Base-by-base conservation (phyloP, 2,329 filamentous ascomycete species). In the Rutstroemia sp. region DNA sequence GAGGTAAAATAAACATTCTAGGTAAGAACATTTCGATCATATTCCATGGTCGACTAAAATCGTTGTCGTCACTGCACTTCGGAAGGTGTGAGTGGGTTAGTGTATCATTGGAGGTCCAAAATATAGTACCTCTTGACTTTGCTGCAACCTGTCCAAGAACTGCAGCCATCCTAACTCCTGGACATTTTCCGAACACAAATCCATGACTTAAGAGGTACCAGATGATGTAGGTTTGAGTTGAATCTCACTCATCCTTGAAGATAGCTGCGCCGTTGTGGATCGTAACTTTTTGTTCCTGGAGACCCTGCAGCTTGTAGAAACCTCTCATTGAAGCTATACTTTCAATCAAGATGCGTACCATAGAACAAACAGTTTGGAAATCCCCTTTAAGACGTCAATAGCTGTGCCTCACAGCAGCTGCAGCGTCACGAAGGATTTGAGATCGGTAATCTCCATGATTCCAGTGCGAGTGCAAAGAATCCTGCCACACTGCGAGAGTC, bases 281-380 rank as follows among this genome's bases (percentile, higher is more conserved):
- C 27, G 19, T 51, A 19, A 55, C 42, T 19, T 42, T 42, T 54
- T 49, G 53, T 55, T 50, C 53, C 53, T 55, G 52, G 9, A 51
- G 46, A 50, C 47, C 46, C 53, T 55, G 53, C 53, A 55, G 53
- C 38, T 8, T 44, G 14, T 19, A 44, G 19, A 25, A 14, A 50
- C 19, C 14, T 46, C 39, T 40, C 17, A n/a, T 10, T 40, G 19
- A 42, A 42, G 30, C 9, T 34, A 34, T 34, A 12, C 30, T 9
- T 34, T 34, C 30, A 34, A 34, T 42, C 39, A 42, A 19, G 17
- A 42, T 42, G 38, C 38, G 12, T 40, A 30, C 19, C 42, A 45
- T 45, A 19, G 17, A 45, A 17, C 25, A 8, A 27, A 27, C 25
- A 8, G 7, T 39, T 19, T 54, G n/a, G 14, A 42, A 17, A 14